Conservation (phyloP, 768 basidiomycete genomes). For the Sarcomyxa edulis region DNA sequence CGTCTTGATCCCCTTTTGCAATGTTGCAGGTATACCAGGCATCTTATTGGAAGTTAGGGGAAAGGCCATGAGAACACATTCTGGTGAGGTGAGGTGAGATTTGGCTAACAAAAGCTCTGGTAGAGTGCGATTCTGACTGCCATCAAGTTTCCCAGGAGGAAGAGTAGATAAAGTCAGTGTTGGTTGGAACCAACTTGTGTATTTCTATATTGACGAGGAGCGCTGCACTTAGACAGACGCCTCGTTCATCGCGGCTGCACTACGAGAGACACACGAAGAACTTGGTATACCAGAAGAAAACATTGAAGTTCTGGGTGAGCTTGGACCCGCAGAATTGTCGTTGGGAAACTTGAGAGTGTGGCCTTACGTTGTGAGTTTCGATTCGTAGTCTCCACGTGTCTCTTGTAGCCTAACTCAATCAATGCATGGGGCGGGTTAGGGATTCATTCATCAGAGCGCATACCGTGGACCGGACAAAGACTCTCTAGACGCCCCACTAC, state of each 20-base stretch:
- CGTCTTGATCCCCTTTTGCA: conserved; percentile 74
- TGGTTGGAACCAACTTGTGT: too few species aligned
- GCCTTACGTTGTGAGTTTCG: conserved; percentile 65
- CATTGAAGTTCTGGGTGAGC: conserved; percentile 60
- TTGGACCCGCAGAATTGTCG: conserved; percentile 62
- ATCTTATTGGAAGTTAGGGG: conserved; percentile 70
- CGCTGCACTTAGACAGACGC: conserved; percentile 44
- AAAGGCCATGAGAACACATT: conserved; percentile 58
- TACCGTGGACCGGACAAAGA: conserved; percentile 12
- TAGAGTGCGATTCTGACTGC: background rate
- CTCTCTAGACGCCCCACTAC: conserved; percentile 40
- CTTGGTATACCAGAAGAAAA: conserved; percentile 54
- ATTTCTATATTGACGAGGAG: too few species aligned
- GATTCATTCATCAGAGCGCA: conserved; percentile 28
- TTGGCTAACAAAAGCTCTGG: background rate
- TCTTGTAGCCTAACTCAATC: conserved; percentile 2
- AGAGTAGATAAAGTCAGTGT: conserved; percentile 54
- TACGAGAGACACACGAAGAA: conserved; percentile 75
- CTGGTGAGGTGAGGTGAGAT: conserved; percentile 75
- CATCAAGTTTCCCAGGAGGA: conserved; percentile 68
- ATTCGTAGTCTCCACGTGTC: background rate
- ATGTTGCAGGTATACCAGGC: conserved; percentile 60
- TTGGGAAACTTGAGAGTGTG: conserved; percentile 59
- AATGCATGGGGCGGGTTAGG: conserved; percentile 21
- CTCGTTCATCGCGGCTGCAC: conserved; percentile 54